Evolutionary conservation across 2,329 filamentous ascomycete genomes (phyloP), one percentile per base, ranked within the genome.

Genomic region (Botryotinia globosa): DNA sequence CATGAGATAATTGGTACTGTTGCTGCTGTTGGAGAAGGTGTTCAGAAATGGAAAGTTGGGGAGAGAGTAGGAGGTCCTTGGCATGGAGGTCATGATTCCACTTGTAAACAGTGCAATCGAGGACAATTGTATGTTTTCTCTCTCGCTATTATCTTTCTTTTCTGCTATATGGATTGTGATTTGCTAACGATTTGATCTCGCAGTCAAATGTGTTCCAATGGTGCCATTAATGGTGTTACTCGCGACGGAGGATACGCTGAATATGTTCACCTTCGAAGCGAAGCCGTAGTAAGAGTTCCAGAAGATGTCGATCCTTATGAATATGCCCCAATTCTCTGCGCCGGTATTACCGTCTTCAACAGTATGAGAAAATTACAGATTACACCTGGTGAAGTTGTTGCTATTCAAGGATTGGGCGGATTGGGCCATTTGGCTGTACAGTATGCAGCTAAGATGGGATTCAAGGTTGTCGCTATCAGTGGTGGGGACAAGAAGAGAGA

Each of bases 351-450:
- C 18, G 87, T 88, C 16, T 90, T 89, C 81, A 89, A 89, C 80
- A 81, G 83, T 29, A 85, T 89, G 69, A 85, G 87, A 74, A 87
- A 87, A 80, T 83, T 87, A 75, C 79, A 83, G 37, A 82, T 89
- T 62, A 83, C 85, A 76, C 84, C 86, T 72, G 87, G 87, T 16
- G 83, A 81, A n/a, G 74, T 85, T 0, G 85, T 89, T 0, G 88
- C 87, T 34, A 79, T 90, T 34, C 89, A 94, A 74, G 93, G 92
- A 22, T 84, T 95, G 4, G 90, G 94, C 68, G 93, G 92, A 2
- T 85, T 94, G 0, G 92, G 92, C 3, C 92, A 95, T 81, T 81
- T 95, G 44, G 92, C 91, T 0, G 89, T 94, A 44, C 92, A 94
- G 80, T 94, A 91, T 80, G 91, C 91, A 7, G 84, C 84, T 67